Evolutionary conservation across 2,329 filamentous ascomycete species (phyloP).

Genomic region (Monosporascus sp.): DNA sequence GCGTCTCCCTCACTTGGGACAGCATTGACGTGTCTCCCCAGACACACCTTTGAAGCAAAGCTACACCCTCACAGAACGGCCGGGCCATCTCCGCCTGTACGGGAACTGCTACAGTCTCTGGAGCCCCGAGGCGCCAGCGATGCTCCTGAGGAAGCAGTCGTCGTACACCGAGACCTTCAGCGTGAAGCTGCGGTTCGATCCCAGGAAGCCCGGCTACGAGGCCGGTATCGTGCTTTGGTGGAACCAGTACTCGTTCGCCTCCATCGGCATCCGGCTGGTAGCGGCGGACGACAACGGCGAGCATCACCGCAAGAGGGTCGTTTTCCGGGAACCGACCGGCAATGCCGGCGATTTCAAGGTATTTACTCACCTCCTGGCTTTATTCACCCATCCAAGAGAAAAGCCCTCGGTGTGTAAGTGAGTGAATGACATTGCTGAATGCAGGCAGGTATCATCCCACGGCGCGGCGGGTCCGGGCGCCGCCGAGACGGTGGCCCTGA

Average conservation of each 20-base stretch:
- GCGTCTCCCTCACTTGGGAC: no score
- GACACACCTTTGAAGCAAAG: slow-evolving; percentile 42
- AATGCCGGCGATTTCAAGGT: slow-evolving; percentile 15
- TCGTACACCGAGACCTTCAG: slow-evolving; percentile 36
- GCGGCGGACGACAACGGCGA: slow-evolving; percentile 6
- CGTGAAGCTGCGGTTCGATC: slow-evolving; percentile 39
- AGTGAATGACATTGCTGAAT: no score
- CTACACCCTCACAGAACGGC: slow-evolving; percentile 39
- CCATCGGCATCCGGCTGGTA: slow-evolving; percentile 22
- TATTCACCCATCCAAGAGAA: not conserved
- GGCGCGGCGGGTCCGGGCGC: not conserved
- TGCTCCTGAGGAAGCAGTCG: slow-evolving; percentile 50
- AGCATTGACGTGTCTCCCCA: slow-evolving; percentile 9
- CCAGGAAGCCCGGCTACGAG: slow-evolving; percentile 37
- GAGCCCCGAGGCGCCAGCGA: slow-evolving; percentile 43
- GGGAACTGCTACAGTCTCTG: slow-evolving; percentile 47
- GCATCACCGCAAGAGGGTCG: slow-evolving; percentile 6
- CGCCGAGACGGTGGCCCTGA: slow-evolving; percentile 5
- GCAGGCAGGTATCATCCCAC: not conserved
- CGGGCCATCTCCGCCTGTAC: slow-evolving; percentile 39
- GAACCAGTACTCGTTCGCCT: slow-evolving; percentile 38
- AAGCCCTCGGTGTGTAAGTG: not conserved
- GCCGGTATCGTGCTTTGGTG: slow-evolving; percentile 50
- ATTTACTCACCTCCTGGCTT: not conserved
- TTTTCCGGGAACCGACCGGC: slow-evolving; percentile 15